Evolutionary conservation across 345 rosid genomes (phyloP).

Genomic region (Sonneratia caseolaris): DNA sequence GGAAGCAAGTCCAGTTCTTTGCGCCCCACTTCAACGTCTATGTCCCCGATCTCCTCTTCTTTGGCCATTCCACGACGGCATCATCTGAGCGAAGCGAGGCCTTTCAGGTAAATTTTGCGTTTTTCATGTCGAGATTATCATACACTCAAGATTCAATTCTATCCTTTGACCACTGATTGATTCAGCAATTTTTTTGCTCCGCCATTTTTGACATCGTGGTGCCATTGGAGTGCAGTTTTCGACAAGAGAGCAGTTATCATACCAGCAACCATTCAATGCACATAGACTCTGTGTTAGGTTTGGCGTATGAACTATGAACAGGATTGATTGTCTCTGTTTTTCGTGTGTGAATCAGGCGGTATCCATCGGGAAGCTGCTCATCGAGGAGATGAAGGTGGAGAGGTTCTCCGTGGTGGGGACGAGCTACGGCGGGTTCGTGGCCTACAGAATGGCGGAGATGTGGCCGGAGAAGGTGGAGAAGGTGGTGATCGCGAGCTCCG

Average conservation of each 20-base stretch:
- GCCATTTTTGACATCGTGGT: too few relatives aligned
- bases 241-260: background rate
- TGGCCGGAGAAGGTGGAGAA: constrained; percentile 61
- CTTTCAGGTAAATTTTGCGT: constrained; percentile 27
- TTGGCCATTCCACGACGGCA: constrained; percentile 51
- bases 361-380: constrained; percentile 39
- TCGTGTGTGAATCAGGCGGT: constrained; percentile 18
- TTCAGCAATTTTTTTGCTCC: background rate
- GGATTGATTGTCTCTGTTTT: too few relatives aligned
- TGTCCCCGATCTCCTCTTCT: constrained; percentile 75
- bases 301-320: too few relatives aligned
- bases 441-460: constrained; percentile 68
- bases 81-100: constrained; percentile 57
- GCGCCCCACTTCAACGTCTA: constrained; percentile 37
- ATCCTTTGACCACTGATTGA: too few relatives aligned
- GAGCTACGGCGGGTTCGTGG: constrained; percentile 44
- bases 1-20: constrained; percentile 58
- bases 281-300: too few relatives aligned
- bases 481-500: constrained; percentile 30
- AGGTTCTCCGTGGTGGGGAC: constrained; percentile 59
- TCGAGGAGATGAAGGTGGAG: constrained; percentile 35
- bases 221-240: background rate
- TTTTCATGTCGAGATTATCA: too few relatives aligned
- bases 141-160: too few relatives aligned
- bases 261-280: background rate